Base-by-base conservation (phyloP, 1,284 basidiomycete species). In the Heterobasidion occidentale region DNA sequence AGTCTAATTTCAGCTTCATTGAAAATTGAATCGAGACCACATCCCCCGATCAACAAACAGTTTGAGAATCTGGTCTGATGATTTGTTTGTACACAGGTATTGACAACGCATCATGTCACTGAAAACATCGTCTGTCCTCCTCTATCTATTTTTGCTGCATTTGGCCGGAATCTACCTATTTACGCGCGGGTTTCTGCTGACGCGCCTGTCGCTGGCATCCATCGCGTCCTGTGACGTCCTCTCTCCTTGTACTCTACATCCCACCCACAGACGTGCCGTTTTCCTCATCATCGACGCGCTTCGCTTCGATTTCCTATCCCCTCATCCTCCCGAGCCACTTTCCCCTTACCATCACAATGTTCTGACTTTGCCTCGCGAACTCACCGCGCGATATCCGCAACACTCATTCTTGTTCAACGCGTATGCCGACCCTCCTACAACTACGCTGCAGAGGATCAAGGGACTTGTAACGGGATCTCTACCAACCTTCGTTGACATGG, bases 381-480 rank as follows among this genome's bases (percentile, higher is more conserved):
- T 97, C 44, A 85, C 88, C 0, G 70, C 72, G 0, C 63, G 70
- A 3, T 68, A 79, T 15, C 93, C 95, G 0, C 68, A 73, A 38
- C 78, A 84, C 56, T 95, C 94, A 0, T 84, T 96, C 68, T 76
- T 99, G 35, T 92, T 92, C 68, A 90, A 98, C 67, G 81, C 94
- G 6, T 87, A 90, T 69, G 86, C 93, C 1, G 96, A 99, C 67
- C 94, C 97, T 0, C 97, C 97, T 1, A 99, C 97, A 0, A 88
- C 94, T 0, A 99, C 96, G 0, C 80, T 99, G 51, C 97, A 99
- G 70, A 81, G 97, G 2, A 87, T 99, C 66, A 99, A 99, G 67
- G 97, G 87, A 0, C 75, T 99, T 52, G 98, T 94, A 0, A 98
- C 97, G 0, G 97, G 97, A 3, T 94, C 93, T 0, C 74, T 99